Evolutionary conservation across 2,329 filamentous ascomycete genomes (phyloP).

Genomic region (Sclerotinia borealis): DNA sequence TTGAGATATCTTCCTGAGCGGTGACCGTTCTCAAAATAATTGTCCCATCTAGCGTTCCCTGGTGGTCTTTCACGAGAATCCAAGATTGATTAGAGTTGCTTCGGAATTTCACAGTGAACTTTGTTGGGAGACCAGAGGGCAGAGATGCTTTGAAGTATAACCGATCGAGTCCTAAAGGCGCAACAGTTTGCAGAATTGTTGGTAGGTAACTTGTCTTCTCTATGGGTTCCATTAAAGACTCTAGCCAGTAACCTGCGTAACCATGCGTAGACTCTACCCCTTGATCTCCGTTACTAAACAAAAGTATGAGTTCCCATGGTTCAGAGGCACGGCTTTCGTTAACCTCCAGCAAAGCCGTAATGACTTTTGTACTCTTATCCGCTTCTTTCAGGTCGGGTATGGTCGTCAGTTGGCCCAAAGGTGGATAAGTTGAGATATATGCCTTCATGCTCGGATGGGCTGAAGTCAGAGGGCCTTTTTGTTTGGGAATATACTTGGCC

Average conservation of each 20-base stretch:
- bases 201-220: slow-evolving; percentile 33
- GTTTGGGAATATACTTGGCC: slow-evolving; percentile 30
- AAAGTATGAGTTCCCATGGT: slow-evolving; percentile 67
- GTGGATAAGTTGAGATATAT: slow-evolving; percentile 58
- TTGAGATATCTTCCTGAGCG: slow-evolving; percentile 23
- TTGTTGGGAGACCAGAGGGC: slow-evolving; percentile 42
- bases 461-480: slow-evolving; percentile 24
- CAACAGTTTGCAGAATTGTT: slow-evolving; percentile 44
- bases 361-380: slow-evolving; percentile 36
- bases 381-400: slow-evolving; percentile 31
- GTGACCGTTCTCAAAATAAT: slow-evolving; percentile 45
- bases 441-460: slow-evolving; percentile 45
- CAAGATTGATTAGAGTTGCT: slow-evolving; percentile 47
- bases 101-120: slow-evolving; percentile 69
- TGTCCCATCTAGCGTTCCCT: slow-evolving; percentile 56
- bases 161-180: slow-evolving; percentile 30
- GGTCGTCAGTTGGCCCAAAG: slow-evolving; percentile 68
- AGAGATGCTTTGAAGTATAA: slow-evolving; percentile 52
- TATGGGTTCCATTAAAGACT: slow-evolving; percentile 41
- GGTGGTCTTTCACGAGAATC: slow-evolving; percentile 65
- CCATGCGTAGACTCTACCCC: slow-evolving; percentile 50
- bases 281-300: slow-evolving; percentile 55
- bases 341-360: slow-evolving; percentile 67
- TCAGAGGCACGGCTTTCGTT: slow-evolving; percentile 47
- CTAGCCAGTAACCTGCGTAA: slow-evolving; percentile 47